phyloP scores from a whole-genome alignment of 2,329 filamentous ascomycete genomes.

The Arachnomyces sp. region DNA sequence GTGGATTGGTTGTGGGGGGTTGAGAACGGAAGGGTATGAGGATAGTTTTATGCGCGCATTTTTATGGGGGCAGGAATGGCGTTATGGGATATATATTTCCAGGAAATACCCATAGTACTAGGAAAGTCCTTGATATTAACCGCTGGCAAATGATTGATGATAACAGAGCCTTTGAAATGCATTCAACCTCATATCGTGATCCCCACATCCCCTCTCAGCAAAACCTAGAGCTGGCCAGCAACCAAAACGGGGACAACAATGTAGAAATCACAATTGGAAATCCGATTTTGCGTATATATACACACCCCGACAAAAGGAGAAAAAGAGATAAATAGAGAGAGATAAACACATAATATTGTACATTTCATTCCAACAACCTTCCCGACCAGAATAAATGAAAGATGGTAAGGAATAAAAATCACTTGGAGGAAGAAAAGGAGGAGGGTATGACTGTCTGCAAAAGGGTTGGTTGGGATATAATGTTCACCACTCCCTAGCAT shows the following conservation, averaged over 20 bases:
- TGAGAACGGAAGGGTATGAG: neutral
- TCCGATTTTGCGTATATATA: conserved; percentile 5
- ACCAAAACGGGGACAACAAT: no score
- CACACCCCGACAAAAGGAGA: conserved; percentile 6
- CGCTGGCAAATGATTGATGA: no score
- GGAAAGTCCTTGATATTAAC: neutral
- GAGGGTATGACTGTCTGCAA: no score
- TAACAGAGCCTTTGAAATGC: no score
- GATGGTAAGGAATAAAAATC: conserved; percentile 13
- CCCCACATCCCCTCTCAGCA: no score
- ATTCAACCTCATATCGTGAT: neutral
- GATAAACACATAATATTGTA: conserved; percentile 18
- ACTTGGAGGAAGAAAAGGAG: neutral
- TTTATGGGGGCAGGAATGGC: neutral
- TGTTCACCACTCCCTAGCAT: no score
- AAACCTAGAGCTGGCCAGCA: no score
- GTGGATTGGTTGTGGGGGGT: neutral
- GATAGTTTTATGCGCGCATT: no score
- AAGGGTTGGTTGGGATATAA: no score
- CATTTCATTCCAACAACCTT: conserved; percentile 31
- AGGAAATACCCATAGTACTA: neutral
- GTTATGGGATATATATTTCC: neutral
- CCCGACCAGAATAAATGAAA: conserved; percentile 19
- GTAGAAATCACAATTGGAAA: conserved; percentile 13
- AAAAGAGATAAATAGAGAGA: conserved; percentile 13